Conservation (phyloP, 345 rosid species). For the Zanthoxylum bungeanum region DNA sequence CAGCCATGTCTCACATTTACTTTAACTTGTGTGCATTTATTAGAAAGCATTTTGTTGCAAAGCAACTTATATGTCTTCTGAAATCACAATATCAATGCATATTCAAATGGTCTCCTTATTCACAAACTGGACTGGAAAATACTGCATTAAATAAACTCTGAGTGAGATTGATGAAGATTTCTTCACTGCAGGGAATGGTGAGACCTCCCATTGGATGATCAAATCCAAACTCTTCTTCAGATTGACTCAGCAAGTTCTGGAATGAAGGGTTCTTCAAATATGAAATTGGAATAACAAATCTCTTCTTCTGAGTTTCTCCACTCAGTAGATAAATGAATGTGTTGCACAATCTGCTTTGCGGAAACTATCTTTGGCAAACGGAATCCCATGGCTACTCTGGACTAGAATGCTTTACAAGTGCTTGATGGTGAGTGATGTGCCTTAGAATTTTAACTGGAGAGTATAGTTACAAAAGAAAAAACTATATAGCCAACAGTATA, state of each 20-base stretch:
- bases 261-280: conserved; percentile 40
- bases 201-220: conserved; percentile 23
- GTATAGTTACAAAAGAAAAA: neutral
- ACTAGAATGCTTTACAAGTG: neutral
- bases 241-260: conserved; percentile 20
- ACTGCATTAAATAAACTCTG: neutral
- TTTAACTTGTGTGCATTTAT: neutral
- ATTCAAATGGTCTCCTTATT: no score
- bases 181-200: conserved; percentile 23
- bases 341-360: neutral
- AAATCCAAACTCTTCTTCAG: conserved; percentile 28
- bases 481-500: conserved; percentile 1
- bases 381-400: conserved; percentile 2
- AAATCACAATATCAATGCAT: no score
- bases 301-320: conserved; percentile 36
- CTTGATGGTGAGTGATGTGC: neutral
- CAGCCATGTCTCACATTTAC: neutral
- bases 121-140: neutral
- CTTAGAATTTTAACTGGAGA: no score
- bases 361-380: neutral
- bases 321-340: neutral
- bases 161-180: conserved; percentile 22
- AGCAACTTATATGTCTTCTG: no score
- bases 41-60: no score
- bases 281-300: conserved; percentile 36